Percentiles rank a stretch among this genome's conserved stretches.
Conservation (phyloP, 2,329 filamentous ascomycete genomes). For the Fusarium verticillioides region DNA sequence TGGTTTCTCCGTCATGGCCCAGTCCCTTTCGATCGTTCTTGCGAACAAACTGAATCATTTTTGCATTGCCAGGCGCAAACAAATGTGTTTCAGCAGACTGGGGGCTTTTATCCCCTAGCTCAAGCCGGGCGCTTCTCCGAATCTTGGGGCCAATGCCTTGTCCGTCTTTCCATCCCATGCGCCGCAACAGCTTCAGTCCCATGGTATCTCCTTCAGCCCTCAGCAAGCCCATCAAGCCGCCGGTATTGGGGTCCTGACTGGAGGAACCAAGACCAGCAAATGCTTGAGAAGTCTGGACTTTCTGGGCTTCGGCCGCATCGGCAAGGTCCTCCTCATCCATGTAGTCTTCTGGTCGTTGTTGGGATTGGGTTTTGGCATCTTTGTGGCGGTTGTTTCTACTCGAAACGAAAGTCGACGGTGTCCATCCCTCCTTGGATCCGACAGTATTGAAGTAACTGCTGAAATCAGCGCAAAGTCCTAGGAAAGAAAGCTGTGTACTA, state of each 20-base stretch:
- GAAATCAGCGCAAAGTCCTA: conserved; percentile 18
- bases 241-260: conserved; percentile 63
- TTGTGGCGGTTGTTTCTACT: conserved; percentile 83
- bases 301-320: conserved; percentile 82
- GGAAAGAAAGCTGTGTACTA: conserved; percentile 51
- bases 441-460: conserved; percentile 95
- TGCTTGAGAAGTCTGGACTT: conserved; percentile 75
- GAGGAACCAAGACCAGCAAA: conserved; percentile 83
- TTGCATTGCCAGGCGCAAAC: conserved; percentile 86
- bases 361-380: conserved; percentile 64
- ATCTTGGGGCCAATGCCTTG: conserved; percentile 93
- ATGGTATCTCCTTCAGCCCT: conserved; percentile 81
- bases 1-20: conserved; percentile 71
- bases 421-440: conserved; percentile 98
- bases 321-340: conserved; percentile 98
- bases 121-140: conserved; percentile 76
- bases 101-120: conserved; percentile 51
- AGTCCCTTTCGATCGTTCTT: conserved; percentile 78
- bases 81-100: conserved; percentile 67
- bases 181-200: conserved; percentile 84
- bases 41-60: conserved; percentile 71
- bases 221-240: conserved; percentile 76
- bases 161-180: conserved; percentile 96
- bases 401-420: conserved; percentile 90
- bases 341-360: conserved; percentile 84